Conservation (phyloP, 805 yeast species). For the Saturnispora besseyi region DNA sequence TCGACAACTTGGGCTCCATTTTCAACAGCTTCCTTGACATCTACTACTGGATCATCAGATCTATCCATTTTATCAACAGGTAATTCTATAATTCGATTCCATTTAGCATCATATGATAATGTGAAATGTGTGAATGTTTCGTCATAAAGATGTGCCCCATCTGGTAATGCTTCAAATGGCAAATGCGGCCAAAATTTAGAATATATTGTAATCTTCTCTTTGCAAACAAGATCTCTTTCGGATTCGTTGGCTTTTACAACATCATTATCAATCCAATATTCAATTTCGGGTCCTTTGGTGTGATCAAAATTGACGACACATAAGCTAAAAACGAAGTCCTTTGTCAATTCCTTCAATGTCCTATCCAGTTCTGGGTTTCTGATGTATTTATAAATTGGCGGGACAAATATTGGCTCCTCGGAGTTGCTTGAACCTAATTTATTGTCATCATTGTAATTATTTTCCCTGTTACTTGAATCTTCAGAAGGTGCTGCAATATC, state of each 20-base stretch:
- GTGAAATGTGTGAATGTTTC: slow-evolving; percentile 92
- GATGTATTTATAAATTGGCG: slow-evolving; percentile 9
- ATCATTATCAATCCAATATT: slow-evolving; percentile 62
- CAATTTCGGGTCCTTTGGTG: slow-evolving; percentile 86
- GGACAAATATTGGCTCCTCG: neutral
- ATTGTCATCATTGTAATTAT: neutral
- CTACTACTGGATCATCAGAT: neutral
- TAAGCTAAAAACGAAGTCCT: slow-evolving; percentile 57
- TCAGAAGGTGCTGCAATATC: too few species aligned
- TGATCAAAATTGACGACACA: slow-evolving; percentile 93
- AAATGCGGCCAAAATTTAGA: slow-evolving; percentile 66
- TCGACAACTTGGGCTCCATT: slow-evolving; percentile 17
- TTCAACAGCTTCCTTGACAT: neutral
- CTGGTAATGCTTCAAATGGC: slow-evolving; percentile 94
- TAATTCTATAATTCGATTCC: slow-evolving; percentile 37
- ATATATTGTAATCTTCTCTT: slow-evolving; percentile 26
- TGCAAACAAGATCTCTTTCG: slow-evolving; percentile 14
- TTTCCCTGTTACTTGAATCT: neutral
- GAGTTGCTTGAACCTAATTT: neutral
- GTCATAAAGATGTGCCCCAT: slow-evolving; percentile 88
- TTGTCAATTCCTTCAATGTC: slow-evolving; percentile 5
- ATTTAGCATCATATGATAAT: slow-evolving; percentile 55
- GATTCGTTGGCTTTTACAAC: neutral
- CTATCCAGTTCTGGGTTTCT: slow-evolving; percentile 2
- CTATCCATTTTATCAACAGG: slow-evolving; percentile 22